phyloP scores from a whole-genome alignment of 73 alveolate species.

The Urostyla sp. region DNA sequence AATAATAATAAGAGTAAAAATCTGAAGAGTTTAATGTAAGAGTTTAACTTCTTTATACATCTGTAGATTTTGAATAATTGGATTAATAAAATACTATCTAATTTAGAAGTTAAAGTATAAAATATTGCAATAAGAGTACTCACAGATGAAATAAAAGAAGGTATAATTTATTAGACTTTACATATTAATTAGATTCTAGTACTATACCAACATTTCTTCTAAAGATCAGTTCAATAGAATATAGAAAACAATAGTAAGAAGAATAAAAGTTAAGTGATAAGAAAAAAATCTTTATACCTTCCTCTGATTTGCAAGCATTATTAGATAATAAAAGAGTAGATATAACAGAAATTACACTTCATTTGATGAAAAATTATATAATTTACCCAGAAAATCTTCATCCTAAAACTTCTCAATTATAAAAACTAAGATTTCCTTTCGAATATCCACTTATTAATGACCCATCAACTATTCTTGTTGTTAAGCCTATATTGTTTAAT shows the following conservation, averaged over 20 bases:
- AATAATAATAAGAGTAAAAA: not conserved
- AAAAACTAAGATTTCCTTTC: conserved; percentile 12
- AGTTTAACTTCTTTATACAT: not conserved
- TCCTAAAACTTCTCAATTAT: not conserved
- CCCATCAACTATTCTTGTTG: conserved; percentile 20
- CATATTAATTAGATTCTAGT: not conserved
- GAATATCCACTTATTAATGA: conserved; percentile 35
- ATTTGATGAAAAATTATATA: not conserved
- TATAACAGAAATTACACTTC: conserved; percentile 8
- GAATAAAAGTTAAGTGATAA: not conserved
- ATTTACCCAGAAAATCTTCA: not conserved
- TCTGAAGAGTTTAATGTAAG: conserved; percentile 50
- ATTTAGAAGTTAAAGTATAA: conserved; percentile 13
- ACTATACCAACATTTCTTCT: conserved; percentile 43
- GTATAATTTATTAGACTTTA: not conserved
- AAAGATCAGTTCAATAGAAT: conserved; percentile 1
- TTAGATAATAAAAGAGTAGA: conserved; percentile 36
- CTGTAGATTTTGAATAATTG: conserved; percentile 28
- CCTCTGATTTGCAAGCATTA: conserved; percentile 27
- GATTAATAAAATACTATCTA: conserved; percentile 21
- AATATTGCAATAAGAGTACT: not conserved
- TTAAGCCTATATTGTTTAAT: conserved; percentile 24
- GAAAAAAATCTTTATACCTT: not conserved
- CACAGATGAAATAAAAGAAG: not conserved
- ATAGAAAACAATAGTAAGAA: too few relatives aligned